Evolutionary conservation across 345 rosid species (phyloP).

Genomic region (Punica granatum): DNA sequence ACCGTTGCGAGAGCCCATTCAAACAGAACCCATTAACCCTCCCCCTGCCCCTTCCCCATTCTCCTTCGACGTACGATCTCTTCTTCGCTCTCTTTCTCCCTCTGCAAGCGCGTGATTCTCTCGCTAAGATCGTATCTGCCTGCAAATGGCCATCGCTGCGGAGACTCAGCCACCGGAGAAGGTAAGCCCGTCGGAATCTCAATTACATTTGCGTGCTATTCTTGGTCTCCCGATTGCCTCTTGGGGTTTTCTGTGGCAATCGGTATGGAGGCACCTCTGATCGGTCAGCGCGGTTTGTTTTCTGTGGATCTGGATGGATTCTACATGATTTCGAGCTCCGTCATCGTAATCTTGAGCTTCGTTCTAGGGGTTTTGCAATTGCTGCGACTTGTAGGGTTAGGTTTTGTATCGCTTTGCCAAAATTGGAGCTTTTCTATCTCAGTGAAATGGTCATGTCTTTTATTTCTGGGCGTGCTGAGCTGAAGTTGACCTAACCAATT

Average conservation of each 20-base stretch:
- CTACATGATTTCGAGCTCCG: not conserved
- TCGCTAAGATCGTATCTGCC: not conserved
- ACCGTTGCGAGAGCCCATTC: constrained; percentile 44
- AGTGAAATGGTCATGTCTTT: not conserved
- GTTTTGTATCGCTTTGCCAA: not conserved
- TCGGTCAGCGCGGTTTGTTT: not conserved
- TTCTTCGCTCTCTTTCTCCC: constrained; percentile 10
- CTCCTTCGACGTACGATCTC: not conserved
- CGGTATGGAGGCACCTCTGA: not conserved
- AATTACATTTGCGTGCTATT: not conserved
- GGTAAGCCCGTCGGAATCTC: constrained; percentile 18
- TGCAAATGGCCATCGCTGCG: constrained; percentile 58
- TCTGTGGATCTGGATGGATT: not conserved
- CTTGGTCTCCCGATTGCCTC: not conserved
- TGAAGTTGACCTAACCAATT: not conserved
- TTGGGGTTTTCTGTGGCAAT: not conserved
- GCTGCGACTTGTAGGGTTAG: constrained; percentile 7
- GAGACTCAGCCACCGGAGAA: constrained; percentile 53
- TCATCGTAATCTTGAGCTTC: not conserved
- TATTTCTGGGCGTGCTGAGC: not conserved
- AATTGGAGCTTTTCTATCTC: constrained; percentile 4
- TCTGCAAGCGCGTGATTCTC: not conserved
- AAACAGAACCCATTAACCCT: constrained; percentile 14
- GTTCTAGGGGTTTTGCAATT: not conserved
- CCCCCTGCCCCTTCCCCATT: constrained; percentile 4